Base-by-base conservation (phyloP, 2,329 filamentous ascomycete genomes). In the Acarospora socialis region DNA sequence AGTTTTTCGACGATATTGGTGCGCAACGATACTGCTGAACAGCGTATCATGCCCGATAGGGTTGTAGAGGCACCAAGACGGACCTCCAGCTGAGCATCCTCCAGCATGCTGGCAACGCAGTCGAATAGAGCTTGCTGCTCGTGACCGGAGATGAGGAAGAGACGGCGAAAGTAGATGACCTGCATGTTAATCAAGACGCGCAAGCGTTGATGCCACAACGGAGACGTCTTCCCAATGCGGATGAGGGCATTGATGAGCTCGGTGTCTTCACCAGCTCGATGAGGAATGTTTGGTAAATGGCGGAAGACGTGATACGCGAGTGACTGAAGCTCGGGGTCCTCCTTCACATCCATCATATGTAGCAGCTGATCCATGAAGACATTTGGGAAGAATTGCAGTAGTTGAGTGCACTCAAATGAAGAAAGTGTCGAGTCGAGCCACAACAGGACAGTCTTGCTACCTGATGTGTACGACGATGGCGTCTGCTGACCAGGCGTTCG, bases 301-400 rank as follows among this genome's bases (percentile, higher is more conserved):
- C 87, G 79, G 63, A 95, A 98, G 24, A 98, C 90, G 49, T 93
- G 84, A 51, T 95, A 98, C 0, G 90, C 87, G 6, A 94, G 68
- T 7, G 81, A 78, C 65, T 94, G 92, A 2, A 98, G 68, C 55
- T 98, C 92, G 0, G 83, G 84, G 47, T 98, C 90, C 55, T 98
- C 90, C 55, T 95, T 95, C 53, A 98, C 83, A 50, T 98, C 90
- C 87, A 98, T 98, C 90, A 98, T 98, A 62, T 98, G 86, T 32
- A 98, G 63, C 9, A 98, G 70, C 52, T 94, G 81, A 46, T 90
- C 81, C 53, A 92, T 90, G 49, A 95, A 87, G 0, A 79, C 67
- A 21, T 81, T 70, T 0, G 84, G 80, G 63, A 98, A 95, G 68
- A 94, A 95, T 3, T 77, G 74, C 12, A 92, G 73, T 9, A 98